A percentile compares a stretch with the other conserved stretches of the same genome.
Evolutionary conservation across 345 rosid genomes (phyloP).

Genomic region (Aurinia saxatilis): DNA sequence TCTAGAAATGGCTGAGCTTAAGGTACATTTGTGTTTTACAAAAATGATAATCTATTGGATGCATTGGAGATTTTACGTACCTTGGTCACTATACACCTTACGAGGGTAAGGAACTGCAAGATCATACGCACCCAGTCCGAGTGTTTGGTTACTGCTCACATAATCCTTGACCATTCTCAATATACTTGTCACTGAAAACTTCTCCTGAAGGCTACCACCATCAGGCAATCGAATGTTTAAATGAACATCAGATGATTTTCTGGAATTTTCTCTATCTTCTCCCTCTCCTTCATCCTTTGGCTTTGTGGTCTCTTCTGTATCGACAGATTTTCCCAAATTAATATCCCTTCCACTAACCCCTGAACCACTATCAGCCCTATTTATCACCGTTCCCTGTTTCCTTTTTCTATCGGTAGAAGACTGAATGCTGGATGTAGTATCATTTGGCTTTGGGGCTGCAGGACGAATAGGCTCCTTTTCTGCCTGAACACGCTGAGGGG

Average conservation of each 20-base stretch:
- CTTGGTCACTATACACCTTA: slow-evolving; percentile 70
- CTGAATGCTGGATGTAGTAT: slow-evolving; percentile 16
- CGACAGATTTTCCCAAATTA: not conserved
- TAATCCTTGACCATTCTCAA: slow-evolving; percentile 63
- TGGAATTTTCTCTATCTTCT: slow-evolving; percentile 17
- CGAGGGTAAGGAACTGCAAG: slow-evolving; percentile 90
- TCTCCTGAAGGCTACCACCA: slow-evolving; percentile 62
- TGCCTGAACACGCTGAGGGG: slow-evolving; percentile 20
- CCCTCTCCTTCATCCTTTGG: slow-evolving; percentile 23
- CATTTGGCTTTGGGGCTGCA: slow-evolving; percentile 15
- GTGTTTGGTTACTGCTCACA: slow-evolving; percentile 53
- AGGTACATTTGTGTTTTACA: not conserved
- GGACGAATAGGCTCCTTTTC: slow-evolving; percentile 23
- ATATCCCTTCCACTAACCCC: slow-evolving; percentile 16
- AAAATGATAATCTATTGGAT: not conserved
- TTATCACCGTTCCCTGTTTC: slow-evolving; percentile 13
- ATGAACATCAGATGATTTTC: slow-evolving; percentile 46
- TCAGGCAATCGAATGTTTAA: slow-evolving; percentile 68
- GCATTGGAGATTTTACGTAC: slow-evolving; percentile 31
- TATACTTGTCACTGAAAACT: slow-evolving; percentile 49
- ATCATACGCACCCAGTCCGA: slow-evolving; percentile 46
- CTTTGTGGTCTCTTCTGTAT: slow-evolving; percentile 3
- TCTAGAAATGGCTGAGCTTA: not conserved
- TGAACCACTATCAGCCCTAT: slow-evolving; percentile 13
- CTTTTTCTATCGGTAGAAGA: slow-evolving; percentile 25